Evolutionary conservation across 208 protist species (phyloP).

Genomic region (Chromosphaera perkinsii): DNA sequence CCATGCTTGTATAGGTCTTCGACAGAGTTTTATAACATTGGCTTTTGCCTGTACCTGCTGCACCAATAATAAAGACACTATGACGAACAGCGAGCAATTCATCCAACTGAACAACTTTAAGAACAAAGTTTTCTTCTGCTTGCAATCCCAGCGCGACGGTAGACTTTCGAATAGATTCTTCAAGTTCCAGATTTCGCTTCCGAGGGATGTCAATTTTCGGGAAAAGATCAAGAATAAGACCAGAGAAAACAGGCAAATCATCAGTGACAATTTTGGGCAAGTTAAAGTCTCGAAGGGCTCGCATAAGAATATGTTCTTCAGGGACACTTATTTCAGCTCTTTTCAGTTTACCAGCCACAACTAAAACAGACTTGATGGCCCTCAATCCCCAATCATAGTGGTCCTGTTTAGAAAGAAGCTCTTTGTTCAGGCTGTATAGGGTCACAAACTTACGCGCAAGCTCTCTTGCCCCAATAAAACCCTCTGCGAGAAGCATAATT

Average conservation of each 20-base stretch:
- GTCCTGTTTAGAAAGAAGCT: conserved; percentile 83
- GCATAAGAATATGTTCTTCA: conserved; percentile 62
- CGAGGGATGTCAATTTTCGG: conserved; percentile 47
- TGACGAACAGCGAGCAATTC: too few relatives aligned
- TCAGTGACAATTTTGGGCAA: conserved; percentile 63
- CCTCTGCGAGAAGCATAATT: conserved; percentile 94
- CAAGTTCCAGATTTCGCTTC: conserved; percentile 53
- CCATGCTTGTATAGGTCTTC: too few relatives aligned
- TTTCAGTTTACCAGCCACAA: conserved; percentile 61
- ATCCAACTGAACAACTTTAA: too few relatives aligned
- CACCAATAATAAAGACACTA: too few relatives aligned
- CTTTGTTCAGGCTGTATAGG: conserved; percentile 85
- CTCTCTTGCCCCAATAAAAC: conserved; percentile 83
- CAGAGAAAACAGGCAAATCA: conserved; percentile 57
- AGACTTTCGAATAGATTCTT: too few relatives aligned
- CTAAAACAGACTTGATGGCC: conserved; percentile 64
- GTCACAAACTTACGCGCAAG: conserved; percentile 90
- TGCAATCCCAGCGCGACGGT: too few relatives aligned
- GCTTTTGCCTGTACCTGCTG: too few relatives aligned
- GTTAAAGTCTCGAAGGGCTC: conserved; percentile 71
- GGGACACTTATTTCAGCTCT: conserved; percentile 50
- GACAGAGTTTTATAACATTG: too few relatives aligned
- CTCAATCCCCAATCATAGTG: conserved; percentile 71
- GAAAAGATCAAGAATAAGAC: conserved; percentile 67
- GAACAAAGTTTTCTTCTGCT: too few relatives aligned